Evolutionary conservation across 2,329 filamentous ascomycete genomes (phyloP).

Genomic region (Pestalotiopsis sp.): DNA sequence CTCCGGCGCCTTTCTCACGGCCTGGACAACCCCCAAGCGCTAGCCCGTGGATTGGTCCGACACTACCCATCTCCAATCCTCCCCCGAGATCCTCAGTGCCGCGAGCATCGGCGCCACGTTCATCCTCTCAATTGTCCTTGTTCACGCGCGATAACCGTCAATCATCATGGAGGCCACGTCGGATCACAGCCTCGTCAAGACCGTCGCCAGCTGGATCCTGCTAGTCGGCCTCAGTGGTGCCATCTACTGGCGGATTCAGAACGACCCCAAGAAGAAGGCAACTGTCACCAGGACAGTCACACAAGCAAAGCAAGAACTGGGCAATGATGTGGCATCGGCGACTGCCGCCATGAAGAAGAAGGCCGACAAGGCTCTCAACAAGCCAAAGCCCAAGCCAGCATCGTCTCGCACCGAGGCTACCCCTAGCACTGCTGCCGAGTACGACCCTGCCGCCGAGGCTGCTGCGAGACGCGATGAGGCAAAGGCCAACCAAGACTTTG

Average conservation of each 20-base stretch:
- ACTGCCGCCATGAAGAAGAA: slow-evolving; percentile 33
- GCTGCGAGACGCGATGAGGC: slow-evolving; percentile 58
- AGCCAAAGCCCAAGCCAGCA: slow-evolving; percentile 39
- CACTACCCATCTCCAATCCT: slow-evolving; percentile 11
- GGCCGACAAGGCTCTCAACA: slow-evolving; percentile 36
- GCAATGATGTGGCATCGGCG: slow-evolving; percentile 16
- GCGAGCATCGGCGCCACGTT: slow-evolving; percentile 2
- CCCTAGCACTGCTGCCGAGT: slow-evolving; percentile 39
- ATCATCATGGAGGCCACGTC: slow-evolving; percentile 28
- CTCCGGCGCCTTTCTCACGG: neutral
- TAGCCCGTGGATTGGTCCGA: neutral
- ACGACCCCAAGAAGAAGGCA: neutral
- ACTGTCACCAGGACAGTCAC: slow-evolving; percentile 21
- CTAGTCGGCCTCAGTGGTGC: slow-evolving; percentile 31
- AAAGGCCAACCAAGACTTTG: slow-evolving; percentile 65
- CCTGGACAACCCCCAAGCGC: neutral
- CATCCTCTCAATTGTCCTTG: neutral
- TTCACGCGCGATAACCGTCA: neutral
- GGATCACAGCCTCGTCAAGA: slow-evolving; percentile 30
- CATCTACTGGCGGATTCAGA: slow-evolving; percentile 17
- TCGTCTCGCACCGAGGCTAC: slow-evolving; percentile 29
- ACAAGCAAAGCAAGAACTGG: slow-evolving; percentile 12
- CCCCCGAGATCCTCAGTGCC: slow-evolving; percentile 6
- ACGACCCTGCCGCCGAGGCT: slow-evolving; percentile 50
- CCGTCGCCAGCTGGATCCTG: slow-evolving; percentile 38